phyloP scores from a whole-genome alignment of 345 rosid species.

The Rhizophora mangle region DNA sequence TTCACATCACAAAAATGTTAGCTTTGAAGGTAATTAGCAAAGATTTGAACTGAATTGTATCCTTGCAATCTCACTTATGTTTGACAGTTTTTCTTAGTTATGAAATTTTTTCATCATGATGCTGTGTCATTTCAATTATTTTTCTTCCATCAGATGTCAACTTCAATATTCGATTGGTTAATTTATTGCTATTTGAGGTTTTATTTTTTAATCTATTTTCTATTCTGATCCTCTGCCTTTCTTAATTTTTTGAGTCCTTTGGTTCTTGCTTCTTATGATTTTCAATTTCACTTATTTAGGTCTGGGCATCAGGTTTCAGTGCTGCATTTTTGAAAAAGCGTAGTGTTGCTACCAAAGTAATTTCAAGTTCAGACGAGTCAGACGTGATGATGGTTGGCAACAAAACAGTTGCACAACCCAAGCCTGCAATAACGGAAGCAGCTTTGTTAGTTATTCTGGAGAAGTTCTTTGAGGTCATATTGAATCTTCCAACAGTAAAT shows the following conservation, averaged over 20 bases:
- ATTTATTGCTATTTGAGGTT: background rate
- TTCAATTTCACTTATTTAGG: slow-evolving; percentile 45
- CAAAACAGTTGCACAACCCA: slow-evolving; percentile 41
- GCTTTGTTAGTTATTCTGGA: slow-evolving; percentile 76
- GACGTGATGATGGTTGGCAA: slow-evolving; percentile 22
- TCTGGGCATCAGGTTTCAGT: slow-evolving; percentile 96
- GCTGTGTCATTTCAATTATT: background rate
- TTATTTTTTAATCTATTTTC: background rate
- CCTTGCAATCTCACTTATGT: too few relatives aligned
- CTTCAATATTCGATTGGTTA: too few relatives aligned
- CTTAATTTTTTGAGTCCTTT: too few relatives aligned
- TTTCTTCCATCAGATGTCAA: background rate
- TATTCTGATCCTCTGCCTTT: slow-evolving; percentile 4
- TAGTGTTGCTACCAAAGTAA: slow-evolving; percentile 78
- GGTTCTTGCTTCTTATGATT: background rate
- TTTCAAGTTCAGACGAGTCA: slow-evolving; percentile 27
- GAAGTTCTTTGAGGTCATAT: slow-evolving; percentile 67
- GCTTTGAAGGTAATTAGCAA: too few relatives aligned
- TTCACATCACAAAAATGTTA: background rate
- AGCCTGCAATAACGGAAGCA: slow-evolving; percentile 73
- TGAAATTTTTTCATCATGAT: background rate
- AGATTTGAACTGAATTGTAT: too few relatives aligned
- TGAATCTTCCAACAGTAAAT: slow-evolving; percentile 80
- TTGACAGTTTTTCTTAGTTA: too few relatives aligned
- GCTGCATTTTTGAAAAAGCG: slow-evolving; percentile 91